phyloP scores from a whole-genome alignment of 2,329 filamentous ascomycete species.

The Graphiopsis chlorocephala region DNA sequence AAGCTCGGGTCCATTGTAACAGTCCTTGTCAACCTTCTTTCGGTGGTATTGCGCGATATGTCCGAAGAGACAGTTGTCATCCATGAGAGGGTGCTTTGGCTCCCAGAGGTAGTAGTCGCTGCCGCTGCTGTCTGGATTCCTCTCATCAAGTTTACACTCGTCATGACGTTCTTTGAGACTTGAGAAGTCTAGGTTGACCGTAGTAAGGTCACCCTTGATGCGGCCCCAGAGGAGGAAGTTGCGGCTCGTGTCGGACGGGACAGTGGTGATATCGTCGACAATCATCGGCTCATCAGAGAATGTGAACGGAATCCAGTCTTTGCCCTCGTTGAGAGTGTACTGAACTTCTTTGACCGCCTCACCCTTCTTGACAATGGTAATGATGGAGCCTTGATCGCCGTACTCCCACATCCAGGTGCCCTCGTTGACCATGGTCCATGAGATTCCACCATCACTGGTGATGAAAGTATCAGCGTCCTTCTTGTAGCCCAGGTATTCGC shows the following conservation, averaged over 20 bases:
- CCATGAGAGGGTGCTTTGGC: conserved; percentile 75
- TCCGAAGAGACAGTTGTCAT: conserved; percentile 85
- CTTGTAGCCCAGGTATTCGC: conserved; percentile 62
- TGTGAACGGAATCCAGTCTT: conserved; percentile 70
- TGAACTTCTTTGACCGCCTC: conserved; percentile 65
- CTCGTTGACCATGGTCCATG: conserved; percentile 81
- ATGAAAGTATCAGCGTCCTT: conserved; percentile 86
- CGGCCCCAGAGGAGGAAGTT: conserved; percentile 89
- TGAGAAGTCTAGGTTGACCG: conserved; percentile 85
- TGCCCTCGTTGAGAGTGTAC: conserved; percentile 79
- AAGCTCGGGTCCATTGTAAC: conserved; percentile 76
- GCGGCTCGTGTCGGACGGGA: conserved; percentile 82
- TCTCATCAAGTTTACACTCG: conserved; percentile 67
- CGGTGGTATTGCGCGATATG: conserved; percentile 86
- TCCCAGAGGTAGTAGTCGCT: conserved; percentile 84
- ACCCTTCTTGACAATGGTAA: conserved; percentile 77
- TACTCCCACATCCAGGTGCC: conserved; percentile 91
- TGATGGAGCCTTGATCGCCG: conserved; percentile 89
- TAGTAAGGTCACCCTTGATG: conserved; percentile 60
- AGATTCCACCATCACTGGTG: conserved; percentile 85
- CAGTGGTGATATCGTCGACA: conserved; percentile 78
- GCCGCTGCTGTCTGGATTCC: conserved; percentile 53
- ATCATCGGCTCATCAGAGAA: conserved; percentile 68
- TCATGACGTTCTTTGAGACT: conserved; percentile 65
- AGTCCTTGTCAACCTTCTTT: conserved; percentile 75